Evolutionary conservation across 192 early-diverging fungal species (phyloP).

Genomic region (Lobosporangium transversale): DNA sequence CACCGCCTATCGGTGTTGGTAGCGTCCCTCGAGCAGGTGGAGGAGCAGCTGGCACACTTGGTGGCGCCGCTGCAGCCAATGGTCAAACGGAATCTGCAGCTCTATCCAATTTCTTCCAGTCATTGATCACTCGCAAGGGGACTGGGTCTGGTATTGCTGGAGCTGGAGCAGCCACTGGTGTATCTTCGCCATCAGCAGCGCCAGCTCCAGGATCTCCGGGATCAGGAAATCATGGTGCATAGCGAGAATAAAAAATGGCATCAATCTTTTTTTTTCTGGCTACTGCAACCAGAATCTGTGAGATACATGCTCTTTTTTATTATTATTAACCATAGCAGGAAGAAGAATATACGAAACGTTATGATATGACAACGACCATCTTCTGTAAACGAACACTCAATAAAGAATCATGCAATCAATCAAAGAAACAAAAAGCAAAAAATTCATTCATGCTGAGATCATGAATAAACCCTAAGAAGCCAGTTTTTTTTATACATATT

Average conservation of each 20-base stretch:
- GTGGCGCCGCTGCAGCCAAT: conserved; percentile 30
- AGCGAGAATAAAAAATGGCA: conserved; percentile 7
- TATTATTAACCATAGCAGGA: no score
- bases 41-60: background rate
- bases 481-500: background rate
- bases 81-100: conserved; percentile 75
- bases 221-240: conserved; percentile 16
- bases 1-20: background rate
- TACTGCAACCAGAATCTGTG: no score
- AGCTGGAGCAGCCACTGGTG: conserved; percentile 29
- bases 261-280: no score
- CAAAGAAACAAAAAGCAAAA: no score
- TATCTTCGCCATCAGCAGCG: background rate
- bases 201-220: background rate
- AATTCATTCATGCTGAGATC: no score
- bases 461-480: no score
- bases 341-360: no score
- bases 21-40: conserved; percentile 2
- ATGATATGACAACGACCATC: no score
- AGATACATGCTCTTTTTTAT: no score
- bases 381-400: no score
- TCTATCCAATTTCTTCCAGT: conserved; percentile 91
- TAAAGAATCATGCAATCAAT: no score
- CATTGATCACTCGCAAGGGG: conserved; percentile 74
- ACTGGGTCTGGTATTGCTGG: conserved; percentile 34